A percentile compares a stretch with the other conserved stretches of the same genome.
Conservation (phyloP, 116 monocot species). For the Trichopus zeylanicus region DNA sequence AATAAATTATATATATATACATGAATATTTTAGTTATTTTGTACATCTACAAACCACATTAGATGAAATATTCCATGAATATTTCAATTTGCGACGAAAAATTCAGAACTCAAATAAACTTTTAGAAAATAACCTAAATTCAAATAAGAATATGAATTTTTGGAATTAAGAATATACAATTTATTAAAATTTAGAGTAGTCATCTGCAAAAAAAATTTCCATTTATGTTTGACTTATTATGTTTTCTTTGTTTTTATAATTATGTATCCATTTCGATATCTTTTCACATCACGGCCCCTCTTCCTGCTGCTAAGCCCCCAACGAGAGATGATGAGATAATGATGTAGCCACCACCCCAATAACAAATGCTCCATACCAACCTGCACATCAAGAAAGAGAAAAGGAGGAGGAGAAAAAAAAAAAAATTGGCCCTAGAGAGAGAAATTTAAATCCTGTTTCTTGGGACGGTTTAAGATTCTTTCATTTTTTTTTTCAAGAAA, state of each 20-base stretch:
- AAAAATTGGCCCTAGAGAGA: constrained; percentile 4
- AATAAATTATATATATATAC: too few relatives aligned
- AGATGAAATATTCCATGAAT: too few relatives aligned
- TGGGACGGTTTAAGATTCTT: neutral
- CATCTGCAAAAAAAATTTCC: too few relatives aligned
- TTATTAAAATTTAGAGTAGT: too few relatives aligned
- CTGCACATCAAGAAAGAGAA: constrained; percentile 6
- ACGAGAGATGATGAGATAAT: constrained; percentile 32
- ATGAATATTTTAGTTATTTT: too few relatives aligned
- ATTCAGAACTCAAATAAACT: too few relatives aligned
- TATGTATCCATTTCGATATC: too few relatives aligned
- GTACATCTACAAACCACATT: too few relatives aligned
- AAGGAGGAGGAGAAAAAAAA: neutral
- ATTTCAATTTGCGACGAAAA: too few relatives aligned
- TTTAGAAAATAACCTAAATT: too few relatives aligned
- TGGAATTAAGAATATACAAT: too few relatives aligned
- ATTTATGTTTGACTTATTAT: neutral
- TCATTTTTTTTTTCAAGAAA: neutral
- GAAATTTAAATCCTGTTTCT: neutral
- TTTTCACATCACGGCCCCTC: neutral
- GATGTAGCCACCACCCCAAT: constrained; percentile 20
- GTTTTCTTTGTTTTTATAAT: neutral
- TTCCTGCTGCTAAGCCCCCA: neutral
- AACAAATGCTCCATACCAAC: constrained; percentile 23
- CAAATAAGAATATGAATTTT: too few relatives aligned